These are phyloP conservation scores for Dioszegia aurantiaca DNA, from an alignment of 768 basidiomycete species.

Conservation along the genomic window DNA sequence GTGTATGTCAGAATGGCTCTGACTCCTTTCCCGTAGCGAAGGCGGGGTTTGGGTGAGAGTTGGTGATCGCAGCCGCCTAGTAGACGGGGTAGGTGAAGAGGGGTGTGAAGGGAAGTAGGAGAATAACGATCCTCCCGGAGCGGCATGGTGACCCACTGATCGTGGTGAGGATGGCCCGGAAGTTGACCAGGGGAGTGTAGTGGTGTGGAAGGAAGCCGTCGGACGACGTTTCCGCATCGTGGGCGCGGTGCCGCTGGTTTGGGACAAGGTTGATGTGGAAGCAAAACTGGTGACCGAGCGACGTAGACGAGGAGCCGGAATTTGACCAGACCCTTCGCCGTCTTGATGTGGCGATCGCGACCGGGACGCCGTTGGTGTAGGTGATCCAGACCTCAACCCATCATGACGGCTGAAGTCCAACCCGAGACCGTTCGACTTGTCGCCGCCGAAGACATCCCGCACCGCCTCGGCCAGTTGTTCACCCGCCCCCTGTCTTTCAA, in stretches of 20 bases:
- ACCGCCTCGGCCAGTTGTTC: neutral
- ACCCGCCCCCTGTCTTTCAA: conserved; percentile 11
- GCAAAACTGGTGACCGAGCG: conserved; percentile 19
- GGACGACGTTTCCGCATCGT: conserved; percentile 10
- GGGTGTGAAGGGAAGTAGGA: conserved; percentile 18
- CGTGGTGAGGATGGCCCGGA: conserved; percentile 7
- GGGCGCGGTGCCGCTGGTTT: neutral
- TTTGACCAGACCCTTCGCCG: neutral
- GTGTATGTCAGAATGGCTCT: conserved; percentile 47
- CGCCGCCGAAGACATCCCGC: conserved; percentile 8
- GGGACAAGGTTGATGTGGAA: neutral
- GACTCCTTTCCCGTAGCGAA: conserved; percentile 27
- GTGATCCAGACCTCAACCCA: conserved; percentile 21
- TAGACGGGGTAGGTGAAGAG: conserved; percentile 25
- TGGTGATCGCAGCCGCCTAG: conserved; percentile 18
- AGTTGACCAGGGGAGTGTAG: neutral
- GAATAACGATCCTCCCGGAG: neutral
- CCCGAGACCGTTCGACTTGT: conserved; percentile 1
- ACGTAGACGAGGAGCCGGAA: conserved; percentile 17
- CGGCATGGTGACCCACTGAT: neutral
- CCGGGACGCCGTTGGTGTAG: conserved; percentile 22
- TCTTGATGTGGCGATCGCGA: neutral
- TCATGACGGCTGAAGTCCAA: neutral
- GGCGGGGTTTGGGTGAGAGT: conserved; percentile 16
- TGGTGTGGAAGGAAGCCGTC: conserved; percentile 5